Evolutionary conservation across 163 green algal species (phyloP).

Genomic region (Chlorella variabilis): DNA sequence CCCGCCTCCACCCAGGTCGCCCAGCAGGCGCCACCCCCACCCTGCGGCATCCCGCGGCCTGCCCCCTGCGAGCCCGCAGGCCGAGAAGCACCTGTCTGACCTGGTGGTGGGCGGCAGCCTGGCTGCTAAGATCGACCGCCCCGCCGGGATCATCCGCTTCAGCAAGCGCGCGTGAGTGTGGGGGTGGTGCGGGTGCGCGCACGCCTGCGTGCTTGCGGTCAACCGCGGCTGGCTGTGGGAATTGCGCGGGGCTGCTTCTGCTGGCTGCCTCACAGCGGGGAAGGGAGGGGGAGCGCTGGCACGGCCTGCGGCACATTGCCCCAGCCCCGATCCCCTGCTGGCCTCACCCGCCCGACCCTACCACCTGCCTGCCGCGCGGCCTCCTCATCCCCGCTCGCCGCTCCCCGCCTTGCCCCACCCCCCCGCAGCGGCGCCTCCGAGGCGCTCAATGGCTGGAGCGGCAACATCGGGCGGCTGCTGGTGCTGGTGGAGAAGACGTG

Average conservation of each 20-base stretch:
- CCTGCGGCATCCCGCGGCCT: no score
- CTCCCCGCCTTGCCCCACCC: background rate
- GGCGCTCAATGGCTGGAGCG: conserved; percentile 83
- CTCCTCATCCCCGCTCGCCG: background rate
- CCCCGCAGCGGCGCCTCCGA: conserved; percentile 54
- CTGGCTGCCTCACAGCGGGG: no score
- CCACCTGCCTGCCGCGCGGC: no score
- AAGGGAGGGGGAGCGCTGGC: no score
- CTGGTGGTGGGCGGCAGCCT: conserved; percentile 92
- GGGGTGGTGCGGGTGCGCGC: background rate
- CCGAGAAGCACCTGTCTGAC: conserved; percentile 92
- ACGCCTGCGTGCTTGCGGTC: no score
- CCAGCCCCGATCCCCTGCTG: background rate
- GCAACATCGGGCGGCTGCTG: conserved; percentile 86
- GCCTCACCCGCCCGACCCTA: background rate
- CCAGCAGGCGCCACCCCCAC: no score
- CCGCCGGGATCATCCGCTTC: conserved; percentile 86
- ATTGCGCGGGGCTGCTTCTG: no score
- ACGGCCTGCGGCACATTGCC: no score
- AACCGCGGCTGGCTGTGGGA: no score
- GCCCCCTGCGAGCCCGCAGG: no score
- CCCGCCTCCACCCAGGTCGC: no score
- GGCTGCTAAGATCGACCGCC: conserved; percentile 91
- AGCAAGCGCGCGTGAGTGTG: conserved; percentile 5
- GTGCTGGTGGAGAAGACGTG: conserved; percentile 89